A percentile compares a stretch with the other conserved stretches of the same genome.
These are phyloP conservation scores for Rosa rugosa DNA, from an alignment of 306 rosid genomes.

Conservation along the genomic window DNA sequence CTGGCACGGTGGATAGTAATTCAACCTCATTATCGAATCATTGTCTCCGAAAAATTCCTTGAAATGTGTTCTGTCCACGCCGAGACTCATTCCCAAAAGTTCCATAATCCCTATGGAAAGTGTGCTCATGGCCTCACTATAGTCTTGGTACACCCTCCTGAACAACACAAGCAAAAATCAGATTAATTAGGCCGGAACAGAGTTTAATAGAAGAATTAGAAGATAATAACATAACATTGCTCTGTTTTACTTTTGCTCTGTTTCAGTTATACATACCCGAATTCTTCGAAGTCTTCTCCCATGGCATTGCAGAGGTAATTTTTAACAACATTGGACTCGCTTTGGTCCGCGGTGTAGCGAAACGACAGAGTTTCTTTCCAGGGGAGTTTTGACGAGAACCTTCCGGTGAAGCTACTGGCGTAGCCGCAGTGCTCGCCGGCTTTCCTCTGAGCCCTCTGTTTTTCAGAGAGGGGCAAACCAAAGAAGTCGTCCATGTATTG, in stretches of 20 bases:
- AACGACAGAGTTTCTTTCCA: constrained; percentile 95
- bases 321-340: constrained; percentile 34
- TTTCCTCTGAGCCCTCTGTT: constrained; percentile 82
- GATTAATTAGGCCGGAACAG: not conserved
- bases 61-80: constrained; percentile 53
- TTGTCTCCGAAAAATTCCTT: constrained; percentile 75
- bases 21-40: constrained; percentile 85
- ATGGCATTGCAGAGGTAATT: constrained; percentile 49
- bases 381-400: constrained; percentile 86
- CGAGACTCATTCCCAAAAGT: constrained; percentile 84
- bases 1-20: constrained; percentile 91
- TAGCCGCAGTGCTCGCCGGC: constrained; percentile 87
- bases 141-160: constrained; percentile 73
- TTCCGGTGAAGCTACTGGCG: constrained; percentile 91
- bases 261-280: constrained; percentile 48
- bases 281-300: constrained; percentile 59
- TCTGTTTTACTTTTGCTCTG: not conserved
- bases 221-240: not conserved
- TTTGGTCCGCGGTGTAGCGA: constrained; percentile 44
- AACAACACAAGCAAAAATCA: not conserved
- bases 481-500: constrained; percentile 67
- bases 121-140: constrained; percentile 82
- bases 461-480: constrained; percentile 59
- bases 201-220: constrained; percentile 7
- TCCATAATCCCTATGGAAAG: constrained; percentile 94